phyloP scores from a whole-genome alignment of 208 protist genomes.

The Strigomonas oncopelti region DNA sequence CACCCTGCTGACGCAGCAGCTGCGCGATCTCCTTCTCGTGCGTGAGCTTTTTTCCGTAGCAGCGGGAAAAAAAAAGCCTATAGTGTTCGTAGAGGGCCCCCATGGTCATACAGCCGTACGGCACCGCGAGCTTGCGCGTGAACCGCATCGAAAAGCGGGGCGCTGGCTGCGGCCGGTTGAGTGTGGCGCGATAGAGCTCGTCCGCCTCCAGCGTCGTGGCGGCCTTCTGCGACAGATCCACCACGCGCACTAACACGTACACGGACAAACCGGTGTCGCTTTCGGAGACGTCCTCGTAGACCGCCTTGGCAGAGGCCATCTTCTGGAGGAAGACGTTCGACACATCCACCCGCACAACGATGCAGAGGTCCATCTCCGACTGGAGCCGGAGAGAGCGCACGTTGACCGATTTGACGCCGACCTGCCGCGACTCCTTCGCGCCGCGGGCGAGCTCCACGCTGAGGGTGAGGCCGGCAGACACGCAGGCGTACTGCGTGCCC shows the following conservation, averaged over 20 bases:
- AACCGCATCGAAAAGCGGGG: slow-evolving; percentile 18
- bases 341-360: slow-evolving; percentile 38
- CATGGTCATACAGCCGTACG: slow-evolving; percentile 72
- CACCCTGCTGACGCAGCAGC: slow-evolving; percentile 14
- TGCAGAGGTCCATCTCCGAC: slow-evolving; percentile 42
- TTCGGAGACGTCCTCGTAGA: slow-evolving; percentile 9
- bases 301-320: slow-evolving; percentile 3
- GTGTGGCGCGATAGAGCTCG: slow-evolving; percentile 21
- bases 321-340: slow-evolving; percentile 16
- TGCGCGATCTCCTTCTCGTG: slow-evolving; percentile 30
- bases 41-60: slow-evolving; percentile 38
- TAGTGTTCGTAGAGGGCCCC: slow-evolving; percentile 65
- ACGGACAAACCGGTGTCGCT: slow-evolving; percentile 25
- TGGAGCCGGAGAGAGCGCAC: slow-evolving; percentile 37
- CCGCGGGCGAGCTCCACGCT: slow-evolving; percentile 29
- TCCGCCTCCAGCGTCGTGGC: slow-evolving; percentile 40
- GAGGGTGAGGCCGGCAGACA: slow-evolving; percentile 27
- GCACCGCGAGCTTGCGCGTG: slow-evolving; percentile 25
- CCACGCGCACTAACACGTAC: slow-evolving; percentile 65
- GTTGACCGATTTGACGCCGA: slow-evolving; percentile 29
- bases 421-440: slow-evolving; percentile 7
- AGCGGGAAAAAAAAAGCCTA: slow-evolving; percentile 43
- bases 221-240: slow-evolving; percentile 59
- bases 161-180: slow-evolving; percentile 21
- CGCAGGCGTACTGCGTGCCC: slow-evolving; percentile 14